Conservation (phyloP, 495 filamentous ascomycete species). For the Hyaloscypha hepaticicola region DNA sequence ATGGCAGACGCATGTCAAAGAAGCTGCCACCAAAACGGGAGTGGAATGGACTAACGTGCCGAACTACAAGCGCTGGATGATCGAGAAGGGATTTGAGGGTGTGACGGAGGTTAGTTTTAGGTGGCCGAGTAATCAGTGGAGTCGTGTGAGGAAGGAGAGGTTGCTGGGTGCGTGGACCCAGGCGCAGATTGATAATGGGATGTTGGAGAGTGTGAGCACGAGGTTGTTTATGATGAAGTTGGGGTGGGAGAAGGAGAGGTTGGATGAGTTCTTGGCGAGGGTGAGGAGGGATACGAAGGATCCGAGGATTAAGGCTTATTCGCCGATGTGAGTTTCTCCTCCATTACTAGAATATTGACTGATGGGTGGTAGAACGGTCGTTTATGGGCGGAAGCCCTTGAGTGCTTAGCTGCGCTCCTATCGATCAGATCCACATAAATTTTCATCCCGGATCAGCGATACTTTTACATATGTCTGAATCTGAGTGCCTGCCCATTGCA, state of each 20-base stretch:
- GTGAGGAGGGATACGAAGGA: conserved; percentile 47
- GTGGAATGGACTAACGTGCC: neutral
- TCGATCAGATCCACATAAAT: neutral
- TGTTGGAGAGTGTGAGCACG: conserved; percentile 7
- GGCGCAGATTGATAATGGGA: conserved; percentile 38
- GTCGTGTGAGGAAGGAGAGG: conserved; percentile 29
- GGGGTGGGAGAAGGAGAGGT: conserved; percentile 45
- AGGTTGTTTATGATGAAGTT: conserved; percentile 33
- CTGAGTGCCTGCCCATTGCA: neutral
- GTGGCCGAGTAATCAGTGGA: conserved; percentile 11
- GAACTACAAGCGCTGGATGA: conserved; percentile 38
- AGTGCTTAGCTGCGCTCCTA: neutral
- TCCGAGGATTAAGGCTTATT: conserved; percentile 42
- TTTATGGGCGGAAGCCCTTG: conserved; percentile 6
- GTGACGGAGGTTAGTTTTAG: neutral
- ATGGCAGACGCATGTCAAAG: conserved; percentile 36
- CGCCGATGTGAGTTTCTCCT: conserved; percentile 13
- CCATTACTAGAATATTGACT: neutral
- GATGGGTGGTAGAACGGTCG: neutral
- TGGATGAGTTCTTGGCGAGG: conserved; percentile 45
- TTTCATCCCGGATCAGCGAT: neutral
- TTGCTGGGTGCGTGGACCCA: neutral
- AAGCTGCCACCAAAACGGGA: conserved; percentile 21
- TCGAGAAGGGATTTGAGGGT: conserved; percentile 44
- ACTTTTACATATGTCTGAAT: neutral